Percentiles rank a stretch among this genome's conserved stretches.
phyloP scores from a whole-genome alignment of 805 yeast genomes.

The Cyberlindnera xylosilytica region DNA sequence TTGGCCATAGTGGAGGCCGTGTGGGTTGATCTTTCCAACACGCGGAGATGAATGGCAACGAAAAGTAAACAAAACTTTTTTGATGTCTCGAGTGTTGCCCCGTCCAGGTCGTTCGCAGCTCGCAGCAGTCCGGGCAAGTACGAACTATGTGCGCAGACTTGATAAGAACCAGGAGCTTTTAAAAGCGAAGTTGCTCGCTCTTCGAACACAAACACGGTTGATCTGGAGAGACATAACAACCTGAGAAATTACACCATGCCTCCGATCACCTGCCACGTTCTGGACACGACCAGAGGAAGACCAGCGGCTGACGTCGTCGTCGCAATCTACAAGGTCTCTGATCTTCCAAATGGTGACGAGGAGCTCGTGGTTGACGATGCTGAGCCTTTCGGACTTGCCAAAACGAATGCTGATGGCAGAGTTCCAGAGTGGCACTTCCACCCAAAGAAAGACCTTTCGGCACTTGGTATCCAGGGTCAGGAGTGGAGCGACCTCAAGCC shows the following conservation, averaged over 20 bases:
- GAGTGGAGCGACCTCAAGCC: conserved; percentile 48
- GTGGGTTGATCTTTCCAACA: no score
- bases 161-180: background rate
- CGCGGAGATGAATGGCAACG: background rate
- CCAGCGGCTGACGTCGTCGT: conserved; percentile 82
- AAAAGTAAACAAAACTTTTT: background rate
- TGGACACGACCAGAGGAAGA: conserved; percentile 78
- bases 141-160: conserved; percentile 7
- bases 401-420: conserved; percentile 81
- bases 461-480: conserved; percentile 32
- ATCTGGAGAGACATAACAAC: no score
- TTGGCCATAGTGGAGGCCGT: conserved; percentile 1
- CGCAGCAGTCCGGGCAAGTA: conserved; percentile 9
- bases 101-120: background rate
- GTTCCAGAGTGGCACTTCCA: conserved; percentile 61
- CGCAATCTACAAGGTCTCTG: conserved; percentile 42
- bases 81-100: conserved; percentile 10
- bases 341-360: conserved; percentile 24
- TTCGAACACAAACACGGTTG: no score
- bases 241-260: conserved; percentile 16
- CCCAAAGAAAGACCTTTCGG: conserved; percentile 30
- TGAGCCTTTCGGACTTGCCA: conserved; percentile 60
- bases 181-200: no score
- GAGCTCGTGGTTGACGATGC: conserved; percentile 29
- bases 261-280: conserved; percentile 88